phyloP scores from a whole-genome alignment of 768 basidiomycete species.

The Boletus subparvulus region DNA sequence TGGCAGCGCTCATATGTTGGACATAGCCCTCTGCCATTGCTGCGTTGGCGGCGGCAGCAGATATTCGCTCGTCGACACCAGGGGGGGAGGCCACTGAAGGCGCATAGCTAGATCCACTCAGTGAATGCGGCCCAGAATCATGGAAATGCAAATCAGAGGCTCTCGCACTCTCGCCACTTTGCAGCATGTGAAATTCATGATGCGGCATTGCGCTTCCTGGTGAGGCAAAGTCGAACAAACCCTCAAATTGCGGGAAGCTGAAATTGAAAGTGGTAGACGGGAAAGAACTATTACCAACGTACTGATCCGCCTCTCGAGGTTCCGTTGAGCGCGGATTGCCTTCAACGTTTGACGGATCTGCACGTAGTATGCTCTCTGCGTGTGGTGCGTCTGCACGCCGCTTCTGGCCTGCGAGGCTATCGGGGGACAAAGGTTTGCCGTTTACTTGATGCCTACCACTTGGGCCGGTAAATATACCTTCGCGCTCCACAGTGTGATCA shows the following conservation, averaged over 20 bases:
- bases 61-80: constrained; percentile 49
- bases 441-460: constrained; percentile 80
- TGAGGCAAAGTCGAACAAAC: constrained; percentile 53
- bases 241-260: constrained; percentile 65
- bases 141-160: constrained; percentile 33
- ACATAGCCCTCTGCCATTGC: constrained; percentile 74
- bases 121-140: constrained; percentile 32
- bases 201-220: constrained; percentile 35
- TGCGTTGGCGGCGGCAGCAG: constrained; percentile 65
- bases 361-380: constrained; percentile 74
- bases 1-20: constrained; percentile 52
- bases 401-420: constrained; percentile 68
- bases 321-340: constrained; percentile 30
- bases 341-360: constrained; percentile 65
- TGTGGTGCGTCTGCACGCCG: constrained; percentile 82
- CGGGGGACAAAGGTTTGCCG: constrained; percentile 67
- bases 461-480: constrained; percentile 55
- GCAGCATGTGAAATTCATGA: constrained; percentile 36
- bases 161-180: constrained; percentile 28
- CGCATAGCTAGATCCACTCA: constrained; percentile 36
- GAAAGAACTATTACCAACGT: constrained; percentile 50
- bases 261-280: constrained; percentile 73
- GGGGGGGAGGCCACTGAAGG: constrained; percentile 34
- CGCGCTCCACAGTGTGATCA: constrained; percentile 83
- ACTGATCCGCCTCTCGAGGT: constrained; percentile 40